phyloP scores from a whole-genome alignment of 192 early-diverging fungal genomes.

The Backusella westeae region DNA sequence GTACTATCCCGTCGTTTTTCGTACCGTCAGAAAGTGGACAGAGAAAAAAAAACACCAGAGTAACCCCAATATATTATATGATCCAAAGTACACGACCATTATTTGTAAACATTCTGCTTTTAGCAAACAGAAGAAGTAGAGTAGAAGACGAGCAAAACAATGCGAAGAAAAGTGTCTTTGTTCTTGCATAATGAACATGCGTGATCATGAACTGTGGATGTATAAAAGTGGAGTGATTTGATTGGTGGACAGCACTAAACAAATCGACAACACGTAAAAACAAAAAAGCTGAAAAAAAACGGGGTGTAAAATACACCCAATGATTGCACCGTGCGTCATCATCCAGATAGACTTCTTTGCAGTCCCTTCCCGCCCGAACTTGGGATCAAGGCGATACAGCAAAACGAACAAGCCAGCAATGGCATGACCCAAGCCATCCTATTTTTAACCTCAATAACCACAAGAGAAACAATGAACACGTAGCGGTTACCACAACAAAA shows the following conservation, averaged over 20 bases:
- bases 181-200: background rate
- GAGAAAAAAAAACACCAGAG: background rate
- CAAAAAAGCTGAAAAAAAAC: background rate
- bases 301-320: background rate
- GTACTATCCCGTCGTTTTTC: background rate
- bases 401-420: background rate
- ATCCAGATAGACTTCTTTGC: background rate
- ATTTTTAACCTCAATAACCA: background rate
- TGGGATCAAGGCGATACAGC: background rate
- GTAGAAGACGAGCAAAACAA: background rate
- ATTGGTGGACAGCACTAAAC: background rate
- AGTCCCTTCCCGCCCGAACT: background rate
- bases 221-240: background rate
- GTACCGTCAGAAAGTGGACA: background rate
- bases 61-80: background rate
- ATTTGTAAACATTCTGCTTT: background rate
- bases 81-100: background rate
- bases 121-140: background rate
- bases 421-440: background rate
- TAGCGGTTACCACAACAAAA: background rate
- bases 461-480: background rate
- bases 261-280: constrained; percentile 7
- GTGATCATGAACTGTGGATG: background rate
- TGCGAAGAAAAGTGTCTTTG: background rate
- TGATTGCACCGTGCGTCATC: constrained; percentile 3